Evolutionary conservation across 148 eudicot species (phyloP).

Genomic region (Camellia lanceoleosa): DNA sequence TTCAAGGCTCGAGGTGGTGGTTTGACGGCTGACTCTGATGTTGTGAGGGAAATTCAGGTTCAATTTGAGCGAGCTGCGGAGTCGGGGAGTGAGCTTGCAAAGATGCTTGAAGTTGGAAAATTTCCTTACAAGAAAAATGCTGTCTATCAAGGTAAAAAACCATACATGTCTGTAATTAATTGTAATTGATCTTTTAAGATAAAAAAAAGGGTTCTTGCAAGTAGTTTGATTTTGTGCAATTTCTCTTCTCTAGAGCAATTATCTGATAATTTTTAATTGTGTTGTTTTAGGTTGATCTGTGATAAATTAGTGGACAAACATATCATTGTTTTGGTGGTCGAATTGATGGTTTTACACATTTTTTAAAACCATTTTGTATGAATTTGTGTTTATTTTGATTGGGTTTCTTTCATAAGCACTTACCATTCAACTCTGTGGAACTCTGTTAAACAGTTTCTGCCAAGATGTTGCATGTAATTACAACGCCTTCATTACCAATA

Average conservation of each 20-base stretch:
- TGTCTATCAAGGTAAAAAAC: slow-evolving; percentile 56
- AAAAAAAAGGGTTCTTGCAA: slow-evolving; percentile 17
- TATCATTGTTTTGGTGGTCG: background rate
- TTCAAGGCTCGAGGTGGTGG: slow-evolving; percentile 21
- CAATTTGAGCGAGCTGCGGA: slow-evolving; percentile 77
- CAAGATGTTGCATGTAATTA: slow-evolving; percentile 72
- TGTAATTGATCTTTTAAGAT: slow-evolving; percentile 23
- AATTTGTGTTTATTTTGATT: background rate
- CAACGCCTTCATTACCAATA: slow-evolving; percentile 53
- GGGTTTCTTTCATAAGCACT: background rate
- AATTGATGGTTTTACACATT: background rate
- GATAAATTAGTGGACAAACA: background rate
- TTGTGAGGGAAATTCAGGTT: slow-evolving; percentile 62
- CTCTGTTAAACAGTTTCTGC: slow-evolving; percentile 61
- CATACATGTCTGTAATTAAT: background rate
- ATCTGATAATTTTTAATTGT: background rate
- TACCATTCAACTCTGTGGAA: background rate
- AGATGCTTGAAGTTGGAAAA: slow-evolving; percentile 80
- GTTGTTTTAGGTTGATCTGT: background rate
- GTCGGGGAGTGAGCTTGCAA: slow-evolving; percentile 55
- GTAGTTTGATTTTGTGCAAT: background rate
- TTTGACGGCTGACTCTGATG: slow-evolving; percentile 47
- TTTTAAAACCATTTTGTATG: background rate
- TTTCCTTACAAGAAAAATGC: slow-evolving; percentile 50
- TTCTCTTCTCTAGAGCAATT: background rate